phyloP scores from a whole-genome alignment of 805 yeast species.

The Debaryomyces maramus region DNA sequence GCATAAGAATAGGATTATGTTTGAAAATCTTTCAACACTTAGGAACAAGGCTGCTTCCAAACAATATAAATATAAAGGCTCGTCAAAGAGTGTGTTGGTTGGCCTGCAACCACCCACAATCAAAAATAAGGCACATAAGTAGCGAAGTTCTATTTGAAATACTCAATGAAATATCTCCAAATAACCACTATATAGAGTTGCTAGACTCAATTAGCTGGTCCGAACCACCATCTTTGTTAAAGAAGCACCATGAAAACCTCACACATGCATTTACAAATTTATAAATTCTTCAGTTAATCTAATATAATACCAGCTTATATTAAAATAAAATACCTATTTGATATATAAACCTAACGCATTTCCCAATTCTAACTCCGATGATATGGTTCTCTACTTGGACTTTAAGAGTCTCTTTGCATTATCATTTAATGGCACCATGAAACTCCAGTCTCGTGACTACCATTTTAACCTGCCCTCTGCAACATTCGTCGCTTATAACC shows the following conservation, averaged over 20 bases:
- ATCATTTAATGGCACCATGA: too few species aligned
- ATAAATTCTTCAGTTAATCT: conserved; percentile 1
- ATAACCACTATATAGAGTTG: not conserved
- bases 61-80: conserved; percentile 10
- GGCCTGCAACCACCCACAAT: conserved; percentile 29
- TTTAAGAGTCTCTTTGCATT: too few species aligned
- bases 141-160: conserved; percentile 45
- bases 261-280: conserved; percentile 8
- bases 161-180: conserved; percentile 21
- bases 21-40: conserved; percentile 47
- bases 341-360: not conserved
- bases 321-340: not conserved
- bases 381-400: too few species aligned
- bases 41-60: conserved; percentile 8
- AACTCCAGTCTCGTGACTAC: too few species aligned
- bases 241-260: conserved; percentile 4
- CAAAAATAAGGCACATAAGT: conserved; percentile 35
- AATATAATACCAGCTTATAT: not conserved
- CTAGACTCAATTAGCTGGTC: conserved; percentile 18
- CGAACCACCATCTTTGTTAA: conserved; percentile 8
- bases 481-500: conserved; percentile 16
- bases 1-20: conserved; percentile 37
- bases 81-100: conserved; percentile 25
- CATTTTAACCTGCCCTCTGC: too few species aligned
- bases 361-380: not conserved